Conservation (phyloP, 116 monocot species). For the Posidonia oceanica region DNA sequence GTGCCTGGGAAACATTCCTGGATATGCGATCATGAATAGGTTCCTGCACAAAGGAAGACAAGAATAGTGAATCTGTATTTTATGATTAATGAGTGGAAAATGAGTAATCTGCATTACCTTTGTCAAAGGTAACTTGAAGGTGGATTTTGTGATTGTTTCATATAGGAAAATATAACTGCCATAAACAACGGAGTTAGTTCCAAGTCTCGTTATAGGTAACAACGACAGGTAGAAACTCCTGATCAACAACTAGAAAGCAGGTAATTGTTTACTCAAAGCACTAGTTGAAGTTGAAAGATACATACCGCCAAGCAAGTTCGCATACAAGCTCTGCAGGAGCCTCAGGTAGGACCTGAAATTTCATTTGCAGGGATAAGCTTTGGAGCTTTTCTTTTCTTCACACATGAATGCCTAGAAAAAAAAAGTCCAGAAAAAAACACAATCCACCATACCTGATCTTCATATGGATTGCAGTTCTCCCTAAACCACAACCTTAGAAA, state of each 20-base stretch:
- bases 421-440: neutral
- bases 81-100: neutral
- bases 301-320: constrained; percentile 92
- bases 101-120: constrained; percentile 33
- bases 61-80: neutral
- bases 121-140: constrained; percentile 37
- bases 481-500: constrained; percentile 95
- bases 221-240: neutral
- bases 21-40: constrained; percentile 82
- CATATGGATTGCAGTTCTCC: constrained; percentile 91
- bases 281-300: neutral
- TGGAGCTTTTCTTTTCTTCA: neutral
- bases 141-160: constrained; percentile 73
- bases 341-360: constrained; percentile 65
- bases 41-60: constrained; percentile 31
- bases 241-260: neutral
- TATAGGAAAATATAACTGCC: constrained; percentile 87
- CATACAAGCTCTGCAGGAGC: constrained; percentile 85
- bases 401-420: no score
- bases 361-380: neutral
- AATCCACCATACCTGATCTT: constrained; percentile 50
- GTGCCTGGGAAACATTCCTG: constrained; percentile 52
- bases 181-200: neutral
- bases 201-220: neutral
- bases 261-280: neutral